A percentile compares a stretch with the other conserved stretches of the same genome.
Evolutionary conservation across 106 monocot genomes (phyloP).

Genomic region (Dendrobium chrysotoxum): DNA sequence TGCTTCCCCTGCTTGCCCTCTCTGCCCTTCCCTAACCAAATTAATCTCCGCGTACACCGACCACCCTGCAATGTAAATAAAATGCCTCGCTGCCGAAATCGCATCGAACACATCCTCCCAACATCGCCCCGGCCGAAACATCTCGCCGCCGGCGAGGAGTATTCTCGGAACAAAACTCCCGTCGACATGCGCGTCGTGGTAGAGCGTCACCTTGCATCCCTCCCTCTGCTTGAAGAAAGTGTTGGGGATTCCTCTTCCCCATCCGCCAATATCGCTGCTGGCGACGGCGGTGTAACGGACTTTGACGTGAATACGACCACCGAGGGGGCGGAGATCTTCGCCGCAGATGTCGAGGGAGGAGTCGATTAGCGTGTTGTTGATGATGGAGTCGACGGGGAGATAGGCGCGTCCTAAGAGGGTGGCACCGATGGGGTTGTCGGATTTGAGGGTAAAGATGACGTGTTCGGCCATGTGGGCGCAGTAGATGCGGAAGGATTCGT

Average conservation of each 20-base stretch:
- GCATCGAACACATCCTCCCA: slow-evolving; percentile 42
- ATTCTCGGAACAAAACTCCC: slow-evolving; percentile 8
- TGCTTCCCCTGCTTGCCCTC: neutral
- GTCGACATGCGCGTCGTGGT: slow-evolving; percentile 11
- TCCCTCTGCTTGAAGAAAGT: slow-evolving; percentile 16
- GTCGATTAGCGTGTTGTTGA: neutral
- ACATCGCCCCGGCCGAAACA: slow-evolving; percentile 21
- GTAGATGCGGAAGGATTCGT: slow-evolving; percentile 23
- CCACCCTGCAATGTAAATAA: slow-evolving; percentile 48
- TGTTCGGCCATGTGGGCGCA: slow-evolving; percentile 15
- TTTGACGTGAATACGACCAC: slow-evolving; percentile 5
- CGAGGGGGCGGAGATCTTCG: neutral
- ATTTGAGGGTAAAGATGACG: slow-evolving; percentile 22
- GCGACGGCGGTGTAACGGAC: neutral
- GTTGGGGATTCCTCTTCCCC: slow-evolving; percentile 16
- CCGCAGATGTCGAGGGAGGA: slow-evolving; percentile 11
- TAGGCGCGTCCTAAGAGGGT: slow-evolving; percentile 14
- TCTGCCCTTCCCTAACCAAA: slow-evolving; percentile 13
- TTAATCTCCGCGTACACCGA: slow-evolving; percentile 34
- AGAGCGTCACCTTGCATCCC: slow-evolving; percentile 16
- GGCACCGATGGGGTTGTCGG: slow-evolving; percentile 13
- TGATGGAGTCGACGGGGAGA: neutral
- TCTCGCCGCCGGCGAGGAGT: neutral
- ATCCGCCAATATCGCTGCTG: neutral
- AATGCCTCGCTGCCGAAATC: slow-evolving; percentile 18